Percentiles rank a stretch among this genome's conserved stretches.
Conservation (phyloP, 768 basidiomycete species). For the Serpula lacrymans region DNA sequence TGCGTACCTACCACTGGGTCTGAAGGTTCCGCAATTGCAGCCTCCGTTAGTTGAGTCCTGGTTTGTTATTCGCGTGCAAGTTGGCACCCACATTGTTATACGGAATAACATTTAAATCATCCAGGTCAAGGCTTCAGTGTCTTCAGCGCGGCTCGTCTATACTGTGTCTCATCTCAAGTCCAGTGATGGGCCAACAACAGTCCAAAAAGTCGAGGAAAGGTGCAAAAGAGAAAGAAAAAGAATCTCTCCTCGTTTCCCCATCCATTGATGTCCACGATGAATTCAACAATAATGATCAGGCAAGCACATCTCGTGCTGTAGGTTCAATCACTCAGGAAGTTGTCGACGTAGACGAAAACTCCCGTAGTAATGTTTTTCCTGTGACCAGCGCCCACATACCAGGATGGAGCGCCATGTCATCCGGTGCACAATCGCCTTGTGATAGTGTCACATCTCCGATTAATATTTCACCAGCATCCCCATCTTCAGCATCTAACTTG, state of each 20-base stretch:
- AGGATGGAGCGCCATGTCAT: constrained; percentile 28
- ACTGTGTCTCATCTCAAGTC: constrained; percentile 31
- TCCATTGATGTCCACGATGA: constrained; percentile 43
- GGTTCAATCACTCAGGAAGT: constrained; percentile 39
- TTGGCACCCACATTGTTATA: constrained; percentile 84
- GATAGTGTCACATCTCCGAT: constrained; percentile 37
- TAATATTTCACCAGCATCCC: constrained; percentile 36
- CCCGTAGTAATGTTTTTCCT: constrained; percentile 28
- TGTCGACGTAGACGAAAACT: constrained; percentile 32
- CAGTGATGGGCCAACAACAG: constrained; percentile 77
- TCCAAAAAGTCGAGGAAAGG: constrained; percentile 78
- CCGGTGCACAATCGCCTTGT: constrained; percentile 26
- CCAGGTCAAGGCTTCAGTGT: constrained; percentile 71
- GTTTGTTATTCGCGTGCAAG: constrained; percentile 35
- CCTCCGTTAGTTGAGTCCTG: too few species aligned
- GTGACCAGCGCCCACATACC: constrained; percentile 31
- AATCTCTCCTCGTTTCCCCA: constrained; percentile 35
- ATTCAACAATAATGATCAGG: constrained; percentile 34
- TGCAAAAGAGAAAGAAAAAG: constrained; percentile 66
- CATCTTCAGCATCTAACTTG: constrained; percentile 10
- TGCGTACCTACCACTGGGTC: too few species aligned
- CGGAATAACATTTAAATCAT: constrained; percentile 67
- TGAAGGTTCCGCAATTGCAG: too few species aligned
- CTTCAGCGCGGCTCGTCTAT: constrained; percentile 55
- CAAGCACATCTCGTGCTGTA: constrained; percentile 43